Evolutionary conservation across 805 yeast species (phyloP).

Genomic region (Saccharomyces eubayanus): DNA sequence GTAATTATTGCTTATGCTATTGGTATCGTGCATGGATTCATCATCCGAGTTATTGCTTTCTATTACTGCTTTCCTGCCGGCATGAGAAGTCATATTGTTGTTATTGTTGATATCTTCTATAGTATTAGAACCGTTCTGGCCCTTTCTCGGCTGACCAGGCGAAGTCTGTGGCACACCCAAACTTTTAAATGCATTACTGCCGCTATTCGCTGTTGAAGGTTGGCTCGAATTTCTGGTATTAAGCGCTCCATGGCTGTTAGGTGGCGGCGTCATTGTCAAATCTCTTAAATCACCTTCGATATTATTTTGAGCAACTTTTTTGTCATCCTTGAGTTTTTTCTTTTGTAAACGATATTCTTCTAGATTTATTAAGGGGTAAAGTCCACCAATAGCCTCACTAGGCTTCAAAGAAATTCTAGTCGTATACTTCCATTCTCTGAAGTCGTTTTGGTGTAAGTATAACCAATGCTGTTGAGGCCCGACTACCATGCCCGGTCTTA

Average conservation of each 20-base stretch:
- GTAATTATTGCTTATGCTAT: constrained; percentile 19
- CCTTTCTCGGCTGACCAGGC: constrained; percentile 94
- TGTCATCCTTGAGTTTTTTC: constrained; percentile 28
- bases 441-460: constrained; percentile 89
- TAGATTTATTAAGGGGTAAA: constrained; percentile 51
- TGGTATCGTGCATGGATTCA: constrained; percentile 23
- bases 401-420: constrained; percentile 70
- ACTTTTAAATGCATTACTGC: constrained; percentile 8
- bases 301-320: constrained; percentile 28
- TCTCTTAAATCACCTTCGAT: constrained; percentile 15
- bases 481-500: constrained; percentile 99
- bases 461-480: constrained; percentile 99
- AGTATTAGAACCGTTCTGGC: constrained; percentile 28
- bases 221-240: constrained; percentile 28
- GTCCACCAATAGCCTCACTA: constrained; percentile 58
- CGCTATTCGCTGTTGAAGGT: constrained; percentile 2
- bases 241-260: constrained; percentile 16
- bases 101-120: constrained; percentile 29
- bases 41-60: constrained; percentile 22
- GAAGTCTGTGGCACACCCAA: constrained; percentile 73
- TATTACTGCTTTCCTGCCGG: constrained; percentile 11
- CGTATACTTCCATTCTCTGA: constrained; percentile 91
- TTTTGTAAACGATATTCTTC: constrained; percentile 53
- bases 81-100: constrained; percentile 6
- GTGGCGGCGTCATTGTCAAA: constrained; percentile 28